phyloP scores from a whole-genome alignment of 768 basidiomycete species.

The Hirschioporus abietinus region DNA sequence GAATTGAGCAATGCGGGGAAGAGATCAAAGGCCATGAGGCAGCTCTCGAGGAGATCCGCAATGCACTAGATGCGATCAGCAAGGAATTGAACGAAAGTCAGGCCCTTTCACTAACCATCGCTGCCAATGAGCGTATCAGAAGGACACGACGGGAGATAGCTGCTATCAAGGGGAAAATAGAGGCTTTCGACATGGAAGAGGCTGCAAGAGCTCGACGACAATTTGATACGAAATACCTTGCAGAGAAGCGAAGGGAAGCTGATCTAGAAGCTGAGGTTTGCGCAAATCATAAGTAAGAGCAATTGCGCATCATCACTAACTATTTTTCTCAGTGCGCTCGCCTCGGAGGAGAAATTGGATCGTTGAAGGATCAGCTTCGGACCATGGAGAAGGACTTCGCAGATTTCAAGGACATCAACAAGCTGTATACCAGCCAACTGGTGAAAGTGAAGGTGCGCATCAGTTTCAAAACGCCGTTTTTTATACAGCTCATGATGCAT shows the following conservation, averaged over 20 bases:
- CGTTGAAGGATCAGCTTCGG: slow-evolving; percentile 60
- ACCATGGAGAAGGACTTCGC: slow-evolving; percentile 63
- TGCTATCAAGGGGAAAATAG: slow-evolving; percentile 64
- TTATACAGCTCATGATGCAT: not conserved
- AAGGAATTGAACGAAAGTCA: slow-evolving; percentile 77
- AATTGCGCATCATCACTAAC: not conserved
- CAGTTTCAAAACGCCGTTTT: slow-evolving; percentile 2
- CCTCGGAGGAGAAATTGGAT: slow-evolving; percentile 77
- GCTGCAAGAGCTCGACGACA: slow-evolving; percentile 79
- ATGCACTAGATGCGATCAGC: slow-evolving; percentile 53
- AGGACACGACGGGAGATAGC: slow-evolving; percentile 62
- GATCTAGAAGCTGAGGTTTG: slow-evolving; percentile 64
- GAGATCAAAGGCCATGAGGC: slow-evolving; percentile 38
- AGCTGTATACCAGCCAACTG: slow-evolving; percentile 83
- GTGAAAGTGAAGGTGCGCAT: slow-evolving; percentile 83
- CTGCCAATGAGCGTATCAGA: slow-evolving; percentile 80
- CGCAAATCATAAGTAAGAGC: not conserved
- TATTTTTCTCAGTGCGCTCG: slow-evolving; percentile 56
- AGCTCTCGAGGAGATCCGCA: slow-evolving; percentile 36
- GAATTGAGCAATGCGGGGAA: slow-evolving; percentile 43
- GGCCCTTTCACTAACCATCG: slow-evolving; percentile 60
- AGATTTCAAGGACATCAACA: slow-evolving; percentile 85
- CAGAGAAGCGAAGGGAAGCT: slow-evolving; percentile 67
- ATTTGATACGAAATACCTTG: slow-evolving; percentile 76
- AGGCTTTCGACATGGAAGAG: slow-evolving; percentile 74